Base-by-base conservation (phyloP, 371 early-diverging fungal species). In the Haplosporangium sp. region DNA sequence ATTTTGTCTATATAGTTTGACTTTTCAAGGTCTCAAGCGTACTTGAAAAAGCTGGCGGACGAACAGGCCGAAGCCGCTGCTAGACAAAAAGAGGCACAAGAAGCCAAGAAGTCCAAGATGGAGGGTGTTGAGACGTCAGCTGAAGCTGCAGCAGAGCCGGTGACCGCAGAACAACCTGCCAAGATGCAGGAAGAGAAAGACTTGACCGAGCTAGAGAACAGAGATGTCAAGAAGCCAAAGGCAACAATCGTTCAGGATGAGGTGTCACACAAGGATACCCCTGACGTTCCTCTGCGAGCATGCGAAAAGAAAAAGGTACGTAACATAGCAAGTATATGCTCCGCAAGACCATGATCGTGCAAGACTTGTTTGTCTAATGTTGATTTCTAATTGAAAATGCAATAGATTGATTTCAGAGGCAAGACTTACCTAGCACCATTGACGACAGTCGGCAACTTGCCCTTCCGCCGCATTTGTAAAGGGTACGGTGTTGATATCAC, bases 381-480 rank as follows among this genome's bases (percentile, higher is more conserved):
- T 42, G 12, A 2, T 23, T 40, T 37, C 20, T 38, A 51, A 21
- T 14, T 14, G 9, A 6, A 41, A 14, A 63, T 58, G n/a, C 42
- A 64, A 82, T 66, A 87, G 64, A 89, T 96, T 38, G 94, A 96
- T 77, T 94, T 95, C 60, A 86, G 91, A 62, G 91, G 92, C 70
- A 97, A 98, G 68, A 90, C 94, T 11, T 99, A 98, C 74, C 86
- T 98, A 60, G 99, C 98, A 9, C 99, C 99, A 14, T 84, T 99
- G 69, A 99, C 99, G 0, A 98, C 98, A 5, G 96, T 97, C n/a
- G 98, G 98, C 21, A 98, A 99, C 81, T 84, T 99, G 45, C 98
- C 99, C 41, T 99, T 98, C 88, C 87, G 99, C 11, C 90, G 98
- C 23, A 83, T 98, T 42, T 96, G 96, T 83, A 97, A 97, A 79